Evolutionary conservation across 1,139 yeast species (phyloP).

Genomic region (Diutina rugosa): DNA sequence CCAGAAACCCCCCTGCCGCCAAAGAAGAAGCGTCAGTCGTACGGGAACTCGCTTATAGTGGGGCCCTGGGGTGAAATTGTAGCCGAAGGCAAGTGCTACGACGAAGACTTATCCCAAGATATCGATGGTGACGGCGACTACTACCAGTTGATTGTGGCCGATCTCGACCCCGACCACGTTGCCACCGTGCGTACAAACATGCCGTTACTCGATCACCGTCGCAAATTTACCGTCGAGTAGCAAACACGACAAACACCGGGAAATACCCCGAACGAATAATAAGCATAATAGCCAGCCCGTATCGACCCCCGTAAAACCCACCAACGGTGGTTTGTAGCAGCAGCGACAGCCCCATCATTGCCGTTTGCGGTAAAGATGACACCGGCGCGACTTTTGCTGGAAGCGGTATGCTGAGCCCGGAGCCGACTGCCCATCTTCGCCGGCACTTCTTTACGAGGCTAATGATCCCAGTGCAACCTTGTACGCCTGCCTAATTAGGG

Average conservation of each 20-base stretch:
- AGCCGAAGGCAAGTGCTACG: slow-evolving; percentile 34
- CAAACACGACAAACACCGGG: neutral
- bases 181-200: slow-evolving; percentile 43
- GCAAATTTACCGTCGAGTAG: neutral
- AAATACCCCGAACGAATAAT: neutral
- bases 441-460: neutral
- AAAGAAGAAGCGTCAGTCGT: slow-evolving; percentile 35
- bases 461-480: neutral
- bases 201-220: slow-evolving; percentile 64
- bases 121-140: slow-evolving; percentile 42
- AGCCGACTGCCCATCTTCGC: neutral
- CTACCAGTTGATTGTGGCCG: slow-evolving; percentile 49
- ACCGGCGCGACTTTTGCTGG: neutral
- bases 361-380: too few species aligned
- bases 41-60: slow-evolving; percentile 76
- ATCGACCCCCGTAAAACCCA: neutral
- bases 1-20: slow-evolving; percentile 12
- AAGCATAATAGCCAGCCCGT: neutral
- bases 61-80: slow-evolving; percentile 87
- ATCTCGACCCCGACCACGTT: slow-evolving; percentile 44
- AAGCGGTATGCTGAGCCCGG: neutral
- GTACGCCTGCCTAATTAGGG: neutral
- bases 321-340: neutral
- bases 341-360: neutral
- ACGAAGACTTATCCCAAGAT: slow-evolving; percentile 10